Base-by-base conservation (phyloP, 2,329 filamentous ascomycete species). In the Trichoderma koningiopsis region DNA sequence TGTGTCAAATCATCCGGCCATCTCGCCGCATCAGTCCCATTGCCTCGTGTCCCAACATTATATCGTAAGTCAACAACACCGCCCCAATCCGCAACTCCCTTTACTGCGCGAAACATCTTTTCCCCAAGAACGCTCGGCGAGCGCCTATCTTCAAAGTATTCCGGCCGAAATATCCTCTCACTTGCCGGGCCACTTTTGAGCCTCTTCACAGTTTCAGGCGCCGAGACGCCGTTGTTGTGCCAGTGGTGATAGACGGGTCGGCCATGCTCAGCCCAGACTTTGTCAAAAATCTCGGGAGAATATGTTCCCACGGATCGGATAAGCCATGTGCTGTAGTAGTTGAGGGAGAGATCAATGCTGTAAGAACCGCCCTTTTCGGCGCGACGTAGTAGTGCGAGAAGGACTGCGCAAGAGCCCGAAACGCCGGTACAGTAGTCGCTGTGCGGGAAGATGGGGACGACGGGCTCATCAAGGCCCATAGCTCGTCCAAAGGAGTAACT, bases 231-330 rank as follows among this genome's bases (percentile, higher is more conserved):
- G 16, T 57, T 57, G n/a, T 57, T 57, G 71, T 87, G 80, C 73
- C 84, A 83, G 73, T 87, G 82, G 13, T 84, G 81, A 77, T 85
- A 88, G 1, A 84, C 79, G 5, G 80, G 81, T 24, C 75, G 76
- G 3, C 82, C 83, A 70, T 87, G 81, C 14, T 80, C 77, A 80
- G 83, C 72, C 85, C 86, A 87, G 14, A 87, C 75, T 1, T 43
- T 29, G 22, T 60, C 33, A 16, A 37, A 60, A 0, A 43, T n/a
- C 22, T 37, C 33, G 7, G 33, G 22, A 11, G 57, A 5, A 27
- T 60, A 60, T 27, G 37, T 43, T n/a, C 57, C 57, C 13, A 37
- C 33, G 5, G 33, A 43, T 13, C 14, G 33, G 5, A 60, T 43
- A 16, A 60, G 37, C 57, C 57, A 60, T 43, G 33, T 16, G 7